Percentiles rank a stretch among this genome's conserved stretches.
Evolutionary conservation across 192 early-diverging fungal genomes (phyloP).

Genomic region (Phlyctochytrium planicorne): DNA sequence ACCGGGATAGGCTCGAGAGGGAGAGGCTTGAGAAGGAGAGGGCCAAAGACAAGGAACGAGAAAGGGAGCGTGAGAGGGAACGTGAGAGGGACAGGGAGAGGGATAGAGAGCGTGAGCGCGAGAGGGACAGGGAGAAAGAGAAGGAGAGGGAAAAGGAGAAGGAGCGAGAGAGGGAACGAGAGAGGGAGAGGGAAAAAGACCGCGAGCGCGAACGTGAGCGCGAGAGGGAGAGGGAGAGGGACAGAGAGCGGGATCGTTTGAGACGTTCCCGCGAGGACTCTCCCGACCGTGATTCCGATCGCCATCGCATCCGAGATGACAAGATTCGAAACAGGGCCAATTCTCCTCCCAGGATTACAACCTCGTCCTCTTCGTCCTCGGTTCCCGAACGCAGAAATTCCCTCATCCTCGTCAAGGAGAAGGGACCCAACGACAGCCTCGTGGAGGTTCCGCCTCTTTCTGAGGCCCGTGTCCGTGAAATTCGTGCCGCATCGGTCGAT

Average conservation of each 20-base stretch:
- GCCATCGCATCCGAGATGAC: too few species aligned
- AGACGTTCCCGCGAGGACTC: too few species aligned
- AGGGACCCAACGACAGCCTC: too few species aligned
- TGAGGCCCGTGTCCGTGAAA: too few species aligned
- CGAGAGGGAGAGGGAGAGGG: constrained; percentile 3
- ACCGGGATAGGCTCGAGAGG: constrained; percentile 1
- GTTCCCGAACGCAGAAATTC: too few species aligned
- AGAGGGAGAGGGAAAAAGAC: constrained; percentile 1
- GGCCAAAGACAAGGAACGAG: neutral
- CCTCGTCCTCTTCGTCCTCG: too few species aligned
- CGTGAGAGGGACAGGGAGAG: neutral
- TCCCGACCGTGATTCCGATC: too few species aligned
- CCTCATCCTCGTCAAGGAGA: too few species aligned
- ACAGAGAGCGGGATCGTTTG: neutral
- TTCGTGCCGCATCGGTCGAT: too few species aligned
- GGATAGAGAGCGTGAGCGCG: neutral
- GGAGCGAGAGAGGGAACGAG: constrained; percentile 3
- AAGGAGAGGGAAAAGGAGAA: neutral
- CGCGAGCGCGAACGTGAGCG: constrained; percentile 7
- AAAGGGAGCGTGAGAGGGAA: neutral
- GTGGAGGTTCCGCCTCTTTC: too few species aligned
- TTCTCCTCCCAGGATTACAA: too few species aligned
- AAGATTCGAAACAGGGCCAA: too few species aligned
- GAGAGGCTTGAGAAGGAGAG: neutral
- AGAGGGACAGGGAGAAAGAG: neutral